Base-by-base conservation (phyloP, 306 rosid species). In the Oxytropis ochrocephala region DNA sequence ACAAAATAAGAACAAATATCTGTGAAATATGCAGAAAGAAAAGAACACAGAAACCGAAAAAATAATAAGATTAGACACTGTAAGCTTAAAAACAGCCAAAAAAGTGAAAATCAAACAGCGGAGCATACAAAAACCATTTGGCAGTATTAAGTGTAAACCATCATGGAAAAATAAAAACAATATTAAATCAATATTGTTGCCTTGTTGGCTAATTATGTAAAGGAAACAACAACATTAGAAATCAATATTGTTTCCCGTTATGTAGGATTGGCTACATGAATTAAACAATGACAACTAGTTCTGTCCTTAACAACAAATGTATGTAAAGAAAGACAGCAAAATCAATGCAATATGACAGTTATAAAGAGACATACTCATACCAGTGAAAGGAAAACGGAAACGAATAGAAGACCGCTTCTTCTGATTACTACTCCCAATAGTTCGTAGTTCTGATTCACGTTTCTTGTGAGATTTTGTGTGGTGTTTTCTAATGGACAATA, bases 401-500 rank as follows among this genome's bases (percentile, higher is more conserved):
- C 85, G 83, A 50, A 67, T 78, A 27, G 97, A 85, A 39, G 89
- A 86, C 0, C 96, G 87, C 74, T 82, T 87, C 92, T 88, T 93
- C 77, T 84, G 89, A 77, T 76, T 59, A 50, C 78, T 79, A 79
- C 54, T 66, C 49, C 33, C 63, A 36, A 81, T 39, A 19, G 82
- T 52, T 61, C 91, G 88, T 73, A 82, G 50, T 65, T 85, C 75
- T 55, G 65, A 70, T 12, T 90, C 91, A 67, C 50, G 67, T 36
- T 86, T 88, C 70, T 80, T 93, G 57, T 79, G 90, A 75, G 89
- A 82, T 78, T 82, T 90, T 11, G 83, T 64, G 11, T 88, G 86
- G 39, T 58, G 70, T 74, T 88, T 90, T 72, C 75, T 81, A 11
- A 74, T 19, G 35, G 91, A 86, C 67, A 72, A 80, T 64, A 79